Conservation (phyloP, 1,284 basidiomycete genomes). For the Apiotrichum sp. region DNA sequence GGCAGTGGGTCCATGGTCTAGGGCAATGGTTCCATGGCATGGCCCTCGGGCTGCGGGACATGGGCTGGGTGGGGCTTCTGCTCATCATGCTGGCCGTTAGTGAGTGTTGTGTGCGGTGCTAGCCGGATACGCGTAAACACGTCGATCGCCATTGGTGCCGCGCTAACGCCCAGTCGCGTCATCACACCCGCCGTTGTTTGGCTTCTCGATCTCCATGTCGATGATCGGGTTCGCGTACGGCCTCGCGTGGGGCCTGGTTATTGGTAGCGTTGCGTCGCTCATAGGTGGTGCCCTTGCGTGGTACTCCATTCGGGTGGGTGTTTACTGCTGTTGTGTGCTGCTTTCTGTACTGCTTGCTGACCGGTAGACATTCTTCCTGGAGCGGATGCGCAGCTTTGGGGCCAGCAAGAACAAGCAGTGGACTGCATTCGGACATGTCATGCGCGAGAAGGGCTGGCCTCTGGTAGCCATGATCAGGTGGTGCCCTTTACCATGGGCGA, state of each 20-base stretch:
- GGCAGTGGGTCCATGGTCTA: conserved; percentile 37
- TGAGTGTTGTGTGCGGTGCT: conserved; percentile 17
- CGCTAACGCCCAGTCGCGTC: conserved; percentile 29
- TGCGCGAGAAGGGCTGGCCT: conserved; percentile 41
- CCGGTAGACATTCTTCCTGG: conserved; percentile 42
- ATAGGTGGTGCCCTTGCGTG: conserved; percentile 38
- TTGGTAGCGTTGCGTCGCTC: conserved; percentile 33
- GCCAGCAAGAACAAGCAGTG: conserved; percentile 39
- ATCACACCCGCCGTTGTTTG: conserved; percentile 46
- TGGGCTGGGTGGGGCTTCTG: conserved; percentile 38
- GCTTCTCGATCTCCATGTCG: conserved; percentile 41
- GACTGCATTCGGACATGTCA: conserved; percentile 46
- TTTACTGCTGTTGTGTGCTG: too few species aligned
- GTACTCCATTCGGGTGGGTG: conserved; percentile 38
- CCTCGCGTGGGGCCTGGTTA: conserved; percentile 38
- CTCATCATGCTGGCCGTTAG: conserved; percentile 32
- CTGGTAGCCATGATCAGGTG: conserved; percentile 46
- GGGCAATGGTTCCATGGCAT: conserved; percentile 38
- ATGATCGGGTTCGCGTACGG: conserved; percentile 46
- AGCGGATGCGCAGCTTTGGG: conserved; percentile 33
- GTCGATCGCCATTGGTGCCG: too few species aligned
- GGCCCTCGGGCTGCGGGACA: conserved; percentile 25
- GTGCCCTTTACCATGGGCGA: conserved; percentile 45
- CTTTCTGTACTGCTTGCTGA: not conserved
- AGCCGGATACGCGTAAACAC: too few species aligned